A percentile compares a stretch with the other conserved stretches of the same genome.
Evolutionary conservation across 2,329 filamentous ascomycete species (phyloP).

Genomic region (Hawksworthiomyces lignivorus): DNA sequence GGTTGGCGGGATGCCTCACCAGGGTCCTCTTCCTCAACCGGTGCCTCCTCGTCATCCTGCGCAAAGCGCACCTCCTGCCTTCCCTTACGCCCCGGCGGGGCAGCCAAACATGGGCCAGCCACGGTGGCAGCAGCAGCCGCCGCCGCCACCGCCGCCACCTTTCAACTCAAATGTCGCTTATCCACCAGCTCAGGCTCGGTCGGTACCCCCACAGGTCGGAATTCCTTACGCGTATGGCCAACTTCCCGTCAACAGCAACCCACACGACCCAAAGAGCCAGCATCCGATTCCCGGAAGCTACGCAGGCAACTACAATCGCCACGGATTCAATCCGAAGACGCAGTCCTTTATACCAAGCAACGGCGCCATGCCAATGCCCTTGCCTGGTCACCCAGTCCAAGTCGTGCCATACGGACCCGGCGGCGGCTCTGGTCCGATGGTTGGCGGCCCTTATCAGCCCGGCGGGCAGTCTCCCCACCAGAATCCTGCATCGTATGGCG

Average conservation of each 20-base stretch:
- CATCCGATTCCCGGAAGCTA: conserved; percentile 81
- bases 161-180: conserved; percentile 24
- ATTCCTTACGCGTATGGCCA: conserved; percentile 72
- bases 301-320: conserved; percentile 49
- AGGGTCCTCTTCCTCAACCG: conserved; percentile 31
- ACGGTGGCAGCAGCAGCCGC: conserved; percentile 4
- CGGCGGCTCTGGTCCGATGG: conserved; percentile 2
- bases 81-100: conserved; percentile 26
- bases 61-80: conserved; percentile 3
- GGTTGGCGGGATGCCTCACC: conserved; percentile 33
- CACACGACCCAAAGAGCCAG: conserved; percentile 65
- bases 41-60: conserved; percentile 8
- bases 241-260: conserved; percentile 60
- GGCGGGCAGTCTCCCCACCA: background rate
- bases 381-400: conserved; percentile 22
- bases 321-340: conserved; percentile 89
- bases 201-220: conserved; percentile 18
- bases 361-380: conserved; percentile 39
- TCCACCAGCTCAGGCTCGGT: conserved; percentile 17
- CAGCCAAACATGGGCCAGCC: no score
- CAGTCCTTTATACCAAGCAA: conserved; percentile 76
- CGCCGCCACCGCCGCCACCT: conserved; percentile 9
- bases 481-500: background rate
- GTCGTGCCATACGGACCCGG: background rate
- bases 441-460: background rate